Base-by-base conservation (phyloP, 148 eudicot species). In the Polygonum aviculare region DNA sequence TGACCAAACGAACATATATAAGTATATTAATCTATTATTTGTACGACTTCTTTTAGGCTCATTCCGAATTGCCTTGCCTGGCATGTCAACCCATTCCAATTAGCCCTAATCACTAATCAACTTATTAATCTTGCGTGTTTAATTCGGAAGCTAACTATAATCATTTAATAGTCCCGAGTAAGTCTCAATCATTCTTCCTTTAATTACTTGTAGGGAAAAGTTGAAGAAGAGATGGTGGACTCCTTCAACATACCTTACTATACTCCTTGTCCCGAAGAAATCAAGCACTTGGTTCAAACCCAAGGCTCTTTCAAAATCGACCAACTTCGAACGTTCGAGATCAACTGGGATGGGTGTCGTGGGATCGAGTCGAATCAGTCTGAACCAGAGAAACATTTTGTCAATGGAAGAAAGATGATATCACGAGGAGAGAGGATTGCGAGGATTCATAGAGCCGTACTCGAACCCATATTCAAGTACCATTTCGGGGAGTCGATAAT, bases 141-240 rank as follows among this genome's bases (percentile, higher is more conserved):
- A 0, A 6, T 44, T 7, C 7, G 1, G 9, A 6, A 7, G 8
- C 47, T 44, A 40, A 5, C 44, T 40, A 40, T 7, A 40, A 40
- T 40, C 7, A 40, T 4, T 40, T 40, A 40, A 3, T 40, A 40
- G 44, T 40, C 44, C 44, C 31, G 0, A 26, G 31, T 26, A 40
- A 40, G 44, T 40, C 44, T 40, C 44, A 40, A 40, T 40, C 44
- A 3, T 40, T 0, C 44, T 40, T 40, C 44, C 31, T 26, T 40
- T 40, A 40, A 40, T 40, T 62, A n/a, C 65, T 52, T 84, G 74
- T 67, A 89, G 96, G 98, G 93, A 4, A 72, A 79, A 7, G 41
- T 90, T 44, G 84, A 86, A 75, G 89, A 90, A 72, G 93, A 89
- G 74, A 91, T 83, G 45, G 79, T 93, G 21, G 92, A 89, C 69